Conservation (phyloP, 192 early-diverging fungal species). For the Mortierella claussenii region DNA sequence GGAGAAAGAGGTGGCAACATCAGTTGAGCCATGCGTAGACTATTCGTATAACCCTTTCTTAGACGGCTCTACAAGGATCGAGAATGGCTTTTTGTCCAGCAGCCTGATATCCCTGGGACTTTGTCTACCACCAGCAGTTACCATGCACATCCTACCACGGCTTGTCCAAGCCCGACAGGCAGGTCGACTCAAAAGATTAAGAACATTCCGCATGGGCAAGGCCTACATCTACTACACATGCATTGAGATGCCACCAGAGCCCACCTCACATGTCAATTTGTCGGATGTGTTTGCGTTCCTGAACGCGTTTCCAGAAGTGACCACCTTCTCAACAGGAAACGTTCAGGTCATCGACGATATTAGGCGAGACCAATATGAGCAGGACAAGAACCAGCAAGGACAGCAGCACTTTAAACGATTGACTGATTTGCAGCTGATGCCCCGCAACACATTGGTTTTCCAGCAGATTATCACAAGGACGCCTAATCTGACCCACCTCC, state of each 20-base stretch:
- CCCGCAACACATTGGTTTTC: too few species aligned
- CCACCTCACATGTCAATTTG: not conserved
- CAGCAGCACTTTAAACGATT: too few species aligned
- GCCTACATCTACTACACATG: not conserved
- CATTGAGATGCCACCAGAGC: not conserved
- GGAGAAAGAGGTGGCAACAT: not conserved
- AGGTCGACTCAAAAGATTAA: not conserved
- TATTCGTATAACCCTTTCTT: not conserved
- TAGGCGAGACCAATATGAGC: too few species aligned
- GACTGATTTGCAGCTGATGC: not conserved
- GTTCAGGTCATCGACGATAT: conserved; percentile 3
- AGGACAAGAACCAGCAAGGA: too few species aligned
- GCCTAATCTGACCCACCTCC: too few species aligned
- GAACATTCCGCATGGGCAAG: not conserved
- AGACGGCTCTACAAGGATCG: not conserved
- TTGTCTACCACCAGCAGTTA: not conserved
- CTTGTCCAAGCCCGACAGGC: conserved; percentile 5
- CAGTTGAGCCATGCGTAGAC: not conserved
- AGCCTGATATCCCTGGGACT: conserved; percentile 3
- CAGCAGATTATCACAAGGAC: too few species aligned
- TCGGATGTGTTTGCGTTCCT: conserved; percentile 7
- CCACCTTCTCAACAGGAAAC: conserved; percentile 10
- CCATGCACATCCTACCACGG: not conserved
- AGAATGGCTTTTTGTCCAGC: conserved; percentile 11
- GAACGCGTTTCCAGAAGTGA: conserved; percentile 3